Percentiles rank a stretch among this genome's conserved stretches.
Evolutionary conservation across 2,329 filamentous ascomycete species (phyloP).

Genomic region (Cadophora luteo-olivacea): DNA sequence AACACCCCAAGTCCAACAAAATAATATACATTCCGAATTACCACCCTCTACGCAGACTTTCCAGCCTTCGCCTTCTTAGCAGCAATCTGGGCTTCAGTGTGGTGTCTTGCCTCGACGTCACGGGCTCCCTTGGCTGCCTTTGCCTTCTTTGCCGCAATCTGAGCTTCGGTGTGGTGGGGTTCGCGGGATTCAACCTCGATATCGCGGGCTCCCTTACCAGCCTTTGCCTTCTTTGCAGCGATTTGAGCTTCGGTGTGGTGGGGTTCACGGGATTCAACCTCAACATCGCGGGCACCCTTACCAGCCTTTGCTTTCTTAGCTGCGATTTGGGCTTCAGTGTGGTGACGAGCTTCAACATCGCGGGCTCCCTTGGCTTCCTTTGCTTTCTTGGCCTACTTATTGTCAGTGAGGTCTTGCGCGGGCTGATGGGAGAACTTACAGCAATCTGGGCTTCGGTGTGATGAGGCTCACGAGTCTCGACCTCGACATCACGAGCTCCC

Average conservation of each 20-base stretch:
- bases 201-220: slow-evolving; percentile 17
- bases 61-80: slow-evolving; percentile 32
- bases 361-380: slow-evolving; percentile 15
- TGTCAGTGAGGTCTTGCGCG: neutral
- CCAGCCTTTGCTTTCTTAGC: slow-evolving; percentile 13
- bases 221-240: neutral
- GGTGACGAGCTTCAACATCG: neutral
- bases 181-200: slow-evolving; percentile 23
- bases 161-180: slow-evolving; percentile 35
- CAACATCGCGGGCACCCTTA: slow-evolving; percentile 1
- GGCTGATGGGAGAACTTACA: slow-evolving; percentile 10
- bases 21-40: slow-evolving; percentile 11
- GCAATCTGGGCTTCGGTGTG: slow-evolving; percentile 35
- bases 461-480: slow-evolving; percentile 27
- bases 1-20: slow-evolving; percentile 14
- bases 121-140: neutral
- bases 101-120: neutral
- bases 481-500: slow-evolving; percentile 21
- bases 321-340: neutral
- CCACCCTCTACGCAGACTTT: neutral
- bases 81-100: slow-evolving; percentile 1
- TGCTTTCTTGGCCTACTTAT: neutral
- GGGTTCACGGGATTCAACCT: slow-evolving; percentile 11
- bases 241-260: neutral
- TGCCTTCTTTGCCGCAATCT: slow-evolving; percentile 30